Percentiles rank a stretch among this genome's conserved stretches.
Conservation (phyloP, 257 asterid species). For the Fraxinus excelsior region DNA sequence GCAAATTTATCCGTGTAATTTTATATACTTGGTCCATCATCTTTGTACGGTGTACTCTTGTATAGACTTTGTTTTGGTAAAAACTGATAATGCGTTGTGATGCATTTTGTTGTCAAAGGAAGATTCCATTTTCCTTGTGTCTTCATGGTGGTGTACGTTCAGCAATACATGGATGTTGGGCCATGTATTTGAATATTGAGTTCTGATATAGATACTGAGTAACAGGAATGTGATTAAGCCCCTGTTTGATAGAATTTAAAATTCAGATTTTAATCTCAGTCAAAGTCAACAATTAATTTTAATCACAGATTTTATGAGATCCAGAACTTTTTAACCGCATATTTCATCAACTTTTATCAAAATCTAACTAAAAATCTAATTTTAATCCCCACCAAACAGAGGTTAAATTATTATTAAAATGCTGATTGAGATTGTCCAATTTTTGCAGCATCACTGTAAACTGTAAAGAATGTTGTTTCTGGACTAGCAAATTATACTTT, state of each 20-base stretch:
- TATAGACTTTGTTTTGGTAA: neutral
- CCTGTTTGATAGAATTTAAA: too few relatives aligned
- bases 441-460: too few relatives aligned
- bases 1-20: neutral
- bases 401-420: too few relatives aligned
- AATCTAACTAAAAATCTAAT: too few relatives aligned
- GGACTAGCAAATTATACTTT: too few relatives aligned
- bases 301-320: too few relatives aligned
- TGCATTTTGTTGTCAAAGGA: neutral
- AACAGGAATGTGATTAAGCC: neutral
- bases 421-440: neutral
- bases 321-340: too few relatives aligned
- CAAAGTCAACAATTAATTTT: too few relatives aligned
- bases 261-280: too few relatives aligned
- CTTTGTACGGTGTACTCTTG: neutral
- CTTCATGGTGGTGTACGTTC: neutral
- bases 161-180: neutral
- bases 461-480: too few relatives aligned
- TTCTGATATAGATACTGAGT: conserved; percentile 13
- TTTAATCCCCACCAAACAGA: too few relatives aligned
- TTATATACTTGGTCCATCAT: neutral
- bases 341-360: too few relatives aligned
- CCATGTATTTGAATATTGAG: neutral
- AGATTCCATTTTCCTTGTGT: neutral
- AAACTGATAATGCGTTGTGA: neutral